Conservation (phyloP, 805 yeast species). For the Ogataea philodendri region DNA sequence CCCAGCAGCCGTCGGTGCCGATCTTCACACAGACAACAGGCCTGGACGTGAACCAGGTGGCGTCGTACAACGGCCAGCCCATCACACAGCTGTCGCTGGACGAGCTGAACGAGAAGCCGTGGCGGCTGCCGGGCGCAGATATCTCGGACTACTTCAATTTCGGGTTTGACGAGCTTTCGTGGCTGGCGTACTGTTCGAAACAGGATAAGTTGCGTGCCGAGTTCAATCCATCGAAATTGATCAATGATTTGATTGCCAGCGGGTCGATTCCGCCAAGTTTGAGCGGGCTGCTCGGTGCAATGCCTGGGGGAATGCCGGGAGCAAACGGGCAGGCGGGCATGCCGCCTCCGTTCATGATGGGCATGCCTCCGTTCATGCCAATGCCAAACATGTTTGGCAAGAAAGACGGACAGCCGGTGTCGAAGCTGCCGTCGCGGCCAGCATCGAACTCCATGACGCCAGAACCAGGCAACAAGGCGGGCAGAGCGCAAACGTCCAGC, state of each 20-base stretch:
- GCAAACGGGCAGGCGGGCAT: conserved; percentile 16
- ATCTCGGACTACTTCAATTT: conserved; percentile 91
- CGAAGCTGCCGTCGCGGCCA: conserved; percentile 27
- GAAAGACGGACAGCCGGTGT: conserved; percentile 16
- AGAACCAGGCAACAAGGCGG: conserved; percentile 19
- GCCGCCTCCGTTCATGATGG: conserved; percentile 23
- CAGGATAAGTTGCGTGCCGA: conserved; percentile 80
- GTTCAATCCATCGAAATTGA: conserved; percentile 76
- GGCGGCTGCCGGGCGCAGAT: conserved; percentile 98
- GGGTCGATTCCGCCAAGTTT: conserved; percentile 31
- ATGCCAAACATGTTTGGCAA: conserved; percentile 19
- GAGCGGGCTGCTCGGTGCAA: conserved; percentile 27
- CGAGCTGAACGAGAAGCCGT: conserved; percentile 88
- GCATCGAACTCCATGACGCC: conserved; percentile 28
- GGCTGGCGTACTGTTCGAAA: conserved; percentile 89
- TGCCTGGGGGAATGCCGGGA: conserved; percentile 29
- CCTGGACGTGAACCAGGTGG: conserved; percentile 71
- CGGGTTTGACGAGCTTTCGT: conserved; percentile 94
- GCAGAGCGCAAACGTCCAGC: conserved; percentile 19
- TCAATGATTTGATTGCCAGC: conserved; percentile 56
- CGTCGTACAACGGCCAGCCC: conserved; percentile 75
- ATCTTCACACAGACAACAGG: conserved; percentile 38
- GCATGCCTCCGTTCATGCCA: conserved; percentile 27
- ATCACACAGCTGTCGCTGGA: conserved; percentile 78
- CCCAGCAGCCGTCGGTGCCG: conserved; percentile 31